phyloP scores from a whole-genome alignment of 768 basidiomycete genomes.

The Leccinum boreale region DNA sequence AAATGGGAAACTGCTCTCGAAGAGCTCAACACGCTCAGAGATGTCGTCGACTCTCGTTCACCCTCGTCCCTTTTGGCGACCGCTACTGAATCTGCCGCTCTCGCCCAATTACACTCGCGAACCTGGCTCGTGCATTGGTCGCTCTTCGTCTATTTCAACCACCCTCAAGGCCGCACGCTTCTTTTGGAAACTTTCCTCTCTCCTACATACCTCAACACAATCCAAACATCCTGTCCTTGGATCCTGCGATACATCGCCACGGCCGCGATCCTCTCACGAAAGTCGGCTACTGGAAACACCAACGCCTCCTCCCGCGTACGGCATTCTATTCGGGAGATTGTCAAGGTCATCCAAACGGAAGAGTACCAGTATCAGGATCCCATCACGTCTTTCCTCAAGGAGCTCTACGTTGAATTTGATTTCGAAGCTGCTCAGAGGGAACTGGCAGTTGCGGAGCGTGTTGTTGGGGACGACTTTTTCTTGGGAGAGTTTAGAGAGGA shows the following conservation, averaged over 20 bases:
- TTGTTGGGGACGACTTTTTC: conserved; percentile 94
- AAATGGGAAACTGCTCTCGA: conserved; percentile 94
- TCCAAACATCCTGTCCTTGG: conserved; percentile 95
- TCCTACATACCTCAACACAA: conserved; percentile 96
- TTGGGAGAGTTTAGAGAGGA: conserved; percentile 86
- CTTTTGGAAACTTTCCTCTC: conserved; percentile 96
- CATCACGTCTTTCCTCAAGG: conserved; percentile 88
- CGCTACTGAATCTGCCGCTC: conserved; percentile 59
- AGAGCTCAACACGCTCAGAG: conserved; percentile 93
- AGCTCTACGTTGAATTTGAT: conserved; percentile 93
- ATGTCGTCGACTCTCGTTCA: conserved; percentile 81
- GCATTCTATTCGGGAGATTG: conserved; percentile 86
- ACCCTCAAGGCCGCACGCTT: conserved; percentile 84
- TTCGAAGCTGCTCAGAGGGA: conserved; percentile 92
- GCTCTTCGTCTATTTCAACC: conserved; percentile 98
- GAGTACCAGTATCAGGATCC: conserved; percentile 96
- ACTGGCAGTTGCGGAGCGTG: conserved; percentile 71
- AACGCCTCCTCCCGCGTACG: conserved; percentile 69
- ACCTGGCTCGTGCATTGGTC: conserved; percentile 99
- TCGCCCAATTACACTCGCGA: conserved; percentile 87
- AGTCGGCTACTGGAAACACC: conserved; percentile 51
- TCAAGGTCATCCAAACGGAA: conserved; percentile 92
- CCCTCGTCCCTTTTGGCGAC: conserved; percentile 46
- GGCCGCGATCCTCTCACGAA: conserved; percentile 89
- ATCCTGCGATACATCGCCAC: conserved; percentile 91